Conservation (phyloP, 148 eudicot genomes). For the Fallopia convolvulus region DNA sequence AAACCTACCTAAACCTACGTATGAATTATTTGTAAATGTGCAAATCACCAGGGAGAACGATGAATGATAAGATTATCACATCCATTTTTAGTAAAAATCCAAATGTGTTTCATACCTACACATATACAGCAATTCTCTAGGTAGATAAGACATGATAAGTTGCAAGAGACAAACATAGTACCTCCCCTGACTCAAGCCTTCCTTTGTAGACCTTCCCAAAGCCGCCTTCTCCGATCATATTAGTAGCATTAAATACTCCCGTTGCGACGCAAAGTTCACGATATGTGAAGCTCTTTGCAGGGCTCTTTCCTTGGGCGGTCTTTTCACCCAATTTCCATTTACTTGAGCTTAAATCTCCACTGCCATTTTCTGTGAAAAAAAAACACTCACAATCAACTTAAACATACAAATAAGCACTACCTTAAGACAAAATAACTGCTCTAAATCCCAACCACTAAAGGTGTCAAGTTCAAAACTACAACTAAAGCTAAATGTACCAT, state of each 20-base stretch:
- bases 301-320: not conserved
- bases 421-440: not conserved
- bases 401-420: not conserved
- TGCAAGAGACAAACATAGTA: not conserved
- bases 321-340: conserved; percentile 2
- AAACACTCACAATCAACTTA: not conserved
- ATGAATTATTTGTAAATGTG: not conserved
- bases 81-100: not conserved
- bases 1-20: not conserved
- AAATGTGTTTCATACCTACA: not conserved
- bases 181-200: conserved; percentile 17
- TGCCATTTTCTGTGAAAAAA: conserved; percentile 1
- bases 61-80: not conserved
- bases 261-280: conserved; percentile 17
- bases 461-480: not conserved
- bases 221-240: conserved; percentile 43
- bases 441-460: not conserved
- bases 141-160: no score
- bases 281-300: conserved; percentile 14
- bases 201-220: conserved; percentile 37
- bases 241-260: conserved; percentile 13
- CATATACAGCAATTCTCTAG: not conserved
- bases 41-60: not conserved
- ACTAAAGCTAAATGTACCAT: not conserved
- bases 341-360: not conserved